These are phyloP conservation scores for Citrus australasica DNA, from an alignment of 345 rosid species.

Conservation along the genomic window DNA sequence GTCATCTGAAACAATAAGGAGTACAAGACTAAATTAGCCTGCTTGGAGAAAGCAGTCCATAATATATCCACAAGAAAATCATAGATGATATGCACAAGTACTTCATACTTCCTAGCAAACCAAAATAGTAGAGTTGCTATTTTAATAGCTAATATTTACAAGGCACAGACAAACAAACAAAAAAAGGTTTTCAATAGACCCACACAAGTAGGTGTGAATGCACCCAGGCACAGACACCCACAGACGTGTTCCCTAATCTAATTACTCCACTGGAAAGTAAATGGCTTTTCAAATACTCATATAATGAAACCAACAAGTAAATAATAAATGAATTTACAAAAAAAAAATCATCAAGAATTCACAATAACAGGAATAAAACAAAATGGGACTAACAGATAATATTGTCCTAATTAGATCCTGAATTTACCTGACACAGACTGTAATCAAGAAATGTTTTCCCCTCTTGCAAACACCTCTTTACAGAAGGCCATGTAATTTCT, in stretches of 20 bases:
- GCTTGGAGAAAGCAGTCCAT: conserved; percentile 2
- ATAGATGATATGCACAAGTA: conserved; percentile 1
- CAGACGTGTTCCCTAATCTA: background rate
- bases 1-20: conserved; percentile 66
- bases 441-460: conserved; percentile 75
- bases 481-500: conserved; percentile 62
- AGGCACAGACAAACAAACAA: background rate
- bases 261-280: conserved; percentile 3
- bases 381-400: conserved; percentile 11
- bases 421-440: conserved; percentile 77
- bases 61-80: conserved; percentile 2
- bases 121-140: background rate
- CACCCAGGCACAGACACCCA: background rate
- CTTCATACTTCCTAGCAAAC: background rate
- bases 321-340: background rate
- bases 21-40: conserved; percentile 10
- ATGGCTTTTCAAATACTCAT: background rate
- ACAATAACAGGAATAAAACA: background rate
- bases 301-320: background rate
- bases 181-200: background rate
- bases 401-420: conserved; percentile 4
- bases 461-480: conserved; percentile 67
- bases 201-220: background rate
- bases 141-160: background rate
- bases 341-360: background rate